phyloP scores from a whole-genome alignment of 306 rosid genomes.

The Vachellia collinsii region DNA sequence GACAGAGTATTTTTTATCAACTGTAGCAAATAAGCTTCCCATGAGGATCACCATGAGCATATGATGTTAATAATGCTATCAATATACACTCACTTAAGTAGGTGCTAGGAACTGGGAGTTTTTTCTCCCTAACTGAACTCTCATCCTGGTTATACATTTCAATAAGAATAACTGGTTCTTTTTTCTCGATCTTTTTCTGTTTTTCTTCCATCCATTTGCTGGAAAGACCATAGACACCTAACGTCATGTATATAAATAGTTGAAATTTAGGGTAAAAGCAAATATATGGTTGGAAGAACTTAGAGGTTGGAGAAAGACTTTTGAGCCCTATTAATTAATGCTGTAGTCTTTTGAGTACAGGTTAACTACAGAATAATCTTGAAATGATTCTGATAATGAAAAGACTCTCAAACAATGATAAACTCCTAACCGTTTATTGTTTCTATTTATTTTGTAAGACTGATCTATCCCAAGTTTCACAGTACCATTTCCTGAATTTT shows the following conservation, averaged over 20 bases:
- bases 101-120: neutral
- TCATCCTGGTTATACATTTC: slow-evolving; percentile 2
- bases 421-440: no score
- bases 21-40: neutral
- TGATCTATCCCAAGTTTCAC: no score
- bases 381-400: no score
- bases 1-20: neutral
- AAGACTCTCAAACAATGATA: no score
- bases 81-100: neutral
- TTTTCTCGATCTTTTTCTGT: slow-evolving; percentile 32
- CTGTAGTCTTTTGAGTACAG: no score
- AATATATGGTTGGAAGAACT: neutral
- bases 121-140: neutral
- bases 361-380: no score
- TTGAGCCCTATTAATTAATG: no score
- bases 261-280: neutral
- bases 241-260: slow-evolving; percentile 41
- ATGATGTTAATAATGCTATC: neutral
- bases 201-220: slow-evolving; percentile 36
- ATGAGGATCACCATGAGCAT: neutral
- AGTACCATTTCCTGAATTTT: slow-evolving; percentile 4
- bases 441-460: no score
- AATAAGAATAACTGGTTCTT: slow-evolving; percentile 35
- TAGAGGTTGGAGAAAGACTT: no score
- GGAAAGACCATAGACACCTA: slow-evolving; percentile 48